phyloP scores from a whole-genome alignment of 179 eudicot genomes.

The Beta macrorhiza region DNA sequence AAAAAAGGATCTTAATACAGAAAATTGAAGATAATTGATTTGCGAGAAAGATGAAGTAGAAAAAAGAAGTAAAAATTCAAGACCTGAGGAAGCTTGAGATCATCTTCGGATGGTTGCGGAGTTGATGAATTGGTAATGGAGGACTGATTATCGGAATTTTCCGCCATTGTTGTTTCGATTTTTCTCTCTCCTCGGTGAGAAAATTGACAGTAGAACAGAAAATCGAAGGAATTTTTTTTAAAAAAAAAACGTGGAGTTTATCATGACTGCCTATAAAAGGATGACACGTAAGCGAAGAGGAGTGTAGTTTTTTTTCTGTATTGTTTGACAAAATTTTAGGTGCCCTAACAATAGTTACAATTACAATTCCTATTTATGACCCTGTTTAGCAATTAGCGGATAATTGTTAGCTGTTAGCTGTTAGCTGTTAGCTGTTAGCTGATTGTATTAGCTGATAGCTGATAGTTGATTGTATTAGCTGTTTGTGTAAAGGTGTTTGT shows the following conservation, averaged over 20 bases:
- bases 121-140: constrained; percentile 22
- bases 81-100: constrained; percentile 27
- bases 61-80: not conserved
- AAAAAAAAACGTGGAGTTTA: constrained; percentile 6
- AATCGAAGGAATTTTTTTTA: too few species aligned
- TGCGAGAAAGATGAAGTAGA: not conserved
- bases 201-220: not conserved
- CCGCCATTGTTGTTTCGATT: constrained; percentile 21
- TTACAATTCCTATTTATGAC: too few species aligned
- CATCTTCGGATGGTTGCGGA: constrained; percentile 8
- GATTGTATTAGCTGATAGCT: too few species aligned
- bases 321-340: too few species aligned
- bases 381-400: too few species aligned
- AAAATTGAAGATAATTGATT: not conserved
- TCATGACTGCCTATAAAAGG: constrained; percentile 6
- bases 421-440: too few species aligned
- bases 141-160: constrained; percentile 29
- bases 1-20: not conserved
- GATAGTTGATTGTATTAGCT: too few species aligned
- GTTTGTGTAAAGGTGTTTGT: too few species aligned
- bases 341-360: too few species aligned
- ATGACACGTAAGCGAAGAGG: not conserved
- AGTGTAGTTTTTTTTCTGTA: too few species aligned
- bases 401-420: too few species aligned
- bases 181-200: not conserved